phyloP scores from a whole-genome alignment of 129 eudicot genomes.

The Pittosporum tobira region DNA sequence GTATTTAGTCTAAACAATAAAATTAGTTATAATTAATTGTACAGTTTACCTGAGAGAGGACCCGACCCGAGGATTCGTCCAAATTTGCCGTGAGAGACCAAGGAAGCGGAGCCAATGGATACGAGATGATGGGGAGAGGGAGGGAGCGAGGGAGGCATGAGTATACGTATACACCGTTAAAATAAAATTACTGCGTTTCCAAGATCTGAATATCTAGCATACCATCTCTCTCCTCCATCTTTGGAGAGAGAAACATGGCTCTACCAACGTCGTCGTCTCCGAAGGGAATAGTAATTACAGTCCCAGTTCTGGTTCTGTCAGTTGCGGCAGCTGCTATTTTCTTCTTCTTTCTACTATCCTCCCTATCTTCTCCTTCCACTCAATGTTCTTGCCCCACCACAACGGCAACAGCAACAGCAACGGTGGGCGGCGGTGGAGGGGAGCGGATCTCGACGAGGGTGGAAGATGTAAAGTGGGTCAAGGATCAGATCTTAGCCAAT shows the following conservation, averaged over 20 bases:
- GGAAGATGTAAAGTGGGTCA: conserved; percentile 79
- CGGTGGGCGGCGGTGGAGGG: not conserved
- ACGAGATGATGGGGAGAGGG: no score
- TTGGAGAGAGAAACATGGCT: conserved; percentile 29
- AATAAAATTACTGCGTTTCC: no score
- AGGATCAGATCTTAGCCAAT: conserved; percentile 54
- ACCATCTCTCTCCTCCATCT: no score
- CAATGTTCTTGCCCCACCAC: conserved; percentile 45
- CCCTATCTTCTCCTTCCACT: conserved; percentile 27
- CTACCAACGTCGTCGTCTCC: conserved; percentile 27
- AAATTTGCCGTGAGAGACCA: no score
- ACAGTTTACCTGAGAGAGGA: no score
- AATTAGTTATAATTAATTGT: no score
- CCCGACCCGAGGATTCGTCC: no score
- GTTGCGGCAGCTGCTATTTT: conserved; percentile 54
- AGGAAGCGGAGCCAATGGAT: no score
- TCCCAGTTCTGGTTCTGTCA: conserved; percentile 57
- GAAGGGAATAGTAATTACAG: conserved; percentile 52
- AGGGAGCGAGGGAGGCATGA: no score
- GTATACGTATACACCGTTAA: no score
- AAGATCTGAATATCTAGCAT: no score
- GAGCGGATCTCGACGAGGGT: conserved; percentile 43
- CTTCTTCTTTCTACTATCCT: conserved; percentile 29
- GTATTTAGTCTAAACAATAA: no score
- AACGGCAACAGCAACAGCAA: not conserved